phyloP scores from a whole-genome alignment of 805 yeast species.

The Candida rishiriensis region DNA sequence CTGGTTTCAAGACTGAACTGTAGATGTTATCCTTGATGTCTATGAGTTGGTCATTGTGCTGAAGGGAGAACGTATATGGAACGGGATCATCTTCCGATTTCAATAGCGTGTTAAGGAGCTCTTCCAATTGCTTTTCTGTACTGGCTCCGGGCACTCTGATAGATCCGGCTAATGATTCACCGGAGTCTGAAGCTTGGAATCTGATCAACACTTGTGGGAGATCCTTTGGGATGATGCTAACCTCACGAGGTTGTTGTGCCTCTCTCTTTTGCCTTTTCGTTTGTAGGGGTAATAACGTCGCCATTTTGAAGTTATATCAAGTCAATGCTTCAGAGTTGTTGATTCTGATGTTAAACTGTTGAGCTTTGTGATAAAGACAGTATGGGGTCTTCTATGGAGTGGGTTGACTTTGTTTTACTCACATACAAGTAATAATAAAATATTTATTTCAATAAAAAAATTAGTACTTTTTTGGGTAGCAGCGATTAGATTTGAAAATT shows the following conservation, averaged over 20 bases:
- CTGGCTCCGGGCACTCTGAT: slow-evolving; percentile 89
- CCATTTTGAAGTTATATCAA: slow-evolving; percentile 68
- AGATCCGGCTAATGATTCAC: slow-evolving; percentile 78
- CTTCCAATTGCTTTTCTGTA: slow-evolving; percentile 81
- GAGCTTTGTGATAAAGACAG: too few species aligned
- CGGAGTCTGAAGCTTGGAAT: slow-evolving; percentile 92
- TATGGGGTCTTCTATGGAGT: too few species aligned
- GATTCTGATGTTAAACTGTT: too few species aligned
- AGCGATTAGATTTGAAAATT: too few species aligned
- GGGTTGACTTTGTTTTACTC: too few species aligned
- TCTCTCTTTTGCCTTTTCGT: slow-evolving; percentile 81
- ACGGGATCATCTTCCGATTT: slow-evolving; percentile 75
- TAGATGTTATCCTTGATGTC: slow-evolving; percentile 80
- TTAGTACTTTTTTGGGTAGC: too few species aligned
- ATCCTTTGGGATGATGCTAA: slow-evolving; percentile 67
- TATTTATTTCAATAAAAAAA: too few species aligned
- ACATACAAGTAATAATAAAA: too few species aligned
- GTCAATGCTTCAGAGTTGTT: too few species aligned
- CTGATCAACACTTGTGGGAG: slow-evolving; percentile 83
- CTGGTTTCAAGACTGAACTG: slow-evolving; percentile 78
- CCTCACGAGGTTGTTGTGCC: slow-evolving; percentile 78
- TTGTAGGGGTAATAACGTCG: slow-evolving; percentile 90
- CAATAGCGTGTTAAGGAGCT: slow-evolving; percentile 74
- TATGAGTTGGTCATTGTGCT: slow-evolving; percentile 47
- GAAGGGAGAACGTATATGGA: slow-evolving; percentile 81